A percentile compares a stretch with the other conserved stretches of the same genome.
phyloP scores from a whole-genome alignment of 768 basidiomycete species.

The Amanita jacksonii region DNA sequence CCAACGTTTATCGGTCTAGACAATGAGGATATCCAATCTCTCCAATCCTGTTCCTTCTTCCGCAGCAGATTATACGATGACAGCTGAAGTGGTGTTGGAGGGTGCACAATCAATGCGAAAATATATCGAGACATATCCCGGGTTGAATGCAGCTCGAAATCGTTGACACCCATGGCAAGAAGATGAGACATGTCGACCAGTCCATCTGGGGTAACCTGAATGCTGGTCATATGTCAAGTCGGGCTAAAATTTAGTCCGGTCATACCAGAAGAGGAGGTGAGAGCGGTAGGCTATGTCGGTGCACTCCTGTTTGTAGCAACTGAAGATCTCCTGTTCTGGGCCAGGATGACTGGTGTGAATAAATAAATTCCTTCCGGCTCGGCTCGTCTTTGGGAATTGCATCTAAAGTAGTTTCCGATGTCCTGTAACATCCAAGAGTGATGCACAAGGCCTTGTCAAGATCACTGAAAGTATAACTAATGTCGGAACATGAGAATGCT shows the following conservation, averaged over 20 bases:
- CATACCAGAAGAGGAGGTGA: conserved; percentile 6
- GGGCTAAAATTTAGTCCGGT: background rate
- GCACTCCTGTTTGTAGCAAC: background rate
- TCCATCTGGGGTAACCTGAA: conserved; percentile 36
- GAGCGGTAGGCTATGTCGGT: background rate
- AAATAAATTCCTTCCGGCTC: conserved; percentile 1
- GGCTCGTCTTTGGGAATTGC: background rate
- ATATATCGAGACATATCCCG: conserved; percentile 34
- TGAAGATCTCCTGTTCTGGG: conserved; percentile 3
- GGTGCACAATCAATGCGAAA: conserved; percentile 39
- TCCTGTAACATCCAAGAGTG: conserved; percentile 5
- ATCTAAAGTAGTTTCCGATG: background rate
- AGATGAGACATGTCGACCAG: conserved; percentile 44
- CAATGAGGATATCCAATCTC: conserved; percentile 27
- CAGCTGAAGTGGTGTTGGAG: conserved; percentile 38
- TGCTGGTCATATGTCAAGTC: background rate
- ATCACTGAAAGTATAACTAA: background rate
- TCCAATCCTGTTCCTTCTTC: conserved; percentile 29
- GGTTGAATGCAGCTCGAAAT: conserved; percentile 31
- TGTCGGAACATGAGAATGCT: too few relatives aligned
- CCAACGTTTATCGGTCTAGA: conserved; percentile 24
- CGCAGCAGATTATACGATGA: conserved; percentile 20
- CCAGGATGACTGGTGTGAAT: conserved; percentile 1
- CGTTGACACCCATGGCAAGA: conserved; percentile 30
- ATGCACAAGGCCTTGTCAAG: background rate